Conservation (phyloP, 208 protist species). For the Acanthamoeba comandoni region DNA sequence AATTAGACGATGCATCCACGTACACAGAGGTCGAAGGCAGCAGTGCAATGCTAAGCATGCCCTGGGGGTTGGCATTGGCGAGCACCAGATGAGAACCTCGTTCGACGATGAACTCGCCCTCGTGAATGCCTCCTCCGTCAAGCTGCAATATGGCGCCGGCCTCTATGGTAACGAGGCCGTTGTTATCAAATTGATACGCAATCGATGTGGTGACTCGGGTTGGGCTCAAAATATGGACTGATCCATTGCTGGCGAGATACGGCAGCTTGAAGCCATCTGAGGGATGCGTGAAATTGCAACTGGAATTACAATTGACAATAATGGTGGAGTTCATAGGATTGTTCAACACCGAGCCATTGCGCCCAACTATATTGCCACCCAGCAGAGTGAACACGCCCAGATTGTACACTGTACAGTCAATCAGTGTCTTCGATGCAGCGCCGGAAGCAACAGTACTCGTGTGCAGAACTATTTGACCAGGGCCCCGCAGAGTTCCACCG, state of each 20-base stretch:
- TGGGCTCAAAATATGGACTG: constrained; percentile 3
- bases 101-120: constrained; percentile 30
- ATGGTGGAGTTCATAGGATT: neutral
- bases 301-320: constrained; percentile 11
- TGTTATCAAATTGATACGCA: constrained; percentile 49
- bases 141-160: neutral
- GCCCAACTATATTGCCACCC: neutral
- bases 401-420: neutral
- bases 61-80: constrained; percentile 45
- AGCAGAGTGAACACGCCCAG: neutral
- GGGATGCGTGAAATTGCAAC: constrained; percentile 20
- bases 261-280: constrained; percentile 16
- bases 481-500: constrained; percentile 14
- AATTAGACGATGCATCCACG: constrained; percentile 51
- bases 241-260: constrained; percentile 31
- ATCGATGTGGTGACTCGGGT: constrained; percentile 17
- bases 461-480: neutral
- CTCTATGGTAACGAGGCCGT: constrained; percentile 48
- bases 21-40: neutral
- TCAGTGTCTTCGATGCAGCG: constrained; percentile 34
- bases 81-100: neutral
- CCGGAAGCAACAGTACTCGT: neutral
- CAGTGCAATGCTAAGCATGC: constrained; percentile 41
- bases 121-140: constrained; percentile 61
- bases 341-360: constrained; percentile 56